These are phyloP conservation scores for Anthracocystis setariae DNA, from an alignment of 1,284 basidiomycete species.

Conservation along the genomic window DNA sequence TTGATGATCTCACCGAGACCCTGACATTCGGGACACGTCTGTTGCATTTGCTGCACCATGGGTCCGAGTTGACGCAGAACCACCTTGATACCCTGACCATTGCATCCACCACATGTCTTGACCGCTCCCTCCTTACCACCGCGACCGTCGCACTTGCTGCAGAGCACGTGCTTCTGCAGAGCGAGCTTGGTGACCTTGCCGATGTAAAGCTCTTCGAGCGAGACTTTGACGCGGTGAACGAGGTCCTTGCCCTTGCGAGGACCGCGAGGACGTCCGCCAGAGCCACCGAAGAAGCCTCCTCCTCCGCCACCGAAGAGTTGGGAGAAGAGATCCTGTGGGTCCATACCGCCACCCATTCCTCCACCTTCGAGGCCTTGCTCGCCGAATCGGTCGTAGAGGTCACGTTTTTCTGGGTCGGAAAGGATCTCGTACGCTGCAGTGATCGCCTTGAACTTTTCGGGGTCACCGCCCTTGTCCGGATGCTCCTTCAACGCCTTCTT, in stretches of 20 bases:
- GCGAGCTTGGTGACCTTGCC: conserved; percentile 98
- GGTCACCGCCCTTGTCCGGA: conserved; percentile 97
- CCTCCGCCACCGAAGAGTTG: conserved; percentile 87
- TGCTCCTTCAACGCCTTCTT: conserved; percentile 71
- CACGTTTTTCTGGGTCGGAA: conserved; percentile 82
- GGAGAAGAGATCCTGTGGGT: conserved; percentile 96
- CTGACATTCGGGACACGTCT: conserved; percentile 89
- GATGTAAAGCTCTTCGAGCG: conserved; percentile 97
- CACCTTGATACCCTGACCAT: conserved; percentile 90
- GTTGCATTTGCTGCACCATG: conserved; percentile 99
- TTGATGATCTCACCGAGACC: conserved; percentile 95
- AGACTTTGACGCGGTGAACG: conserved; percentile 93
- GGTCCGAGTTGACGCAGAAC: conserved; percentile 96
- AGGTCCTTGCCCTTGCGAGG: conserved; percentile 98
- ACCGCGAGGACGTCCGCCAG: conserved; percentile 76
- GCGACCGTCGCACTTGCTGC: conserved; percentile 90
- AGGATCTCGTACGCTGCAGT: conserved; percentile 96
- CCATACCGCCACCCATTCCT: conserved; percentile 84
- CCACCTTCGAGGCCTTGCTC: conserved; percentile 82
- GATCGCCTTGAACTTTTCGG: conserved; percentile 94
- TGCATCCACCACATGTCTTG: conserved; percentile 80
- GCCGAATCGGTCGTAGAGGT: conserved; percentile 85
- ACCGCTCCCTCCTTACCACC: conserved; percentile 98
- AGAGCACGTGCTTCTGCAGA: conserved; percentile 93
- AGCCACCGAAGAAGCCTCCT: conserved; percentile 73